Conservation (phyloP, 768 basidiomycete genomes). For the Tulasnella sp. region DNA sequence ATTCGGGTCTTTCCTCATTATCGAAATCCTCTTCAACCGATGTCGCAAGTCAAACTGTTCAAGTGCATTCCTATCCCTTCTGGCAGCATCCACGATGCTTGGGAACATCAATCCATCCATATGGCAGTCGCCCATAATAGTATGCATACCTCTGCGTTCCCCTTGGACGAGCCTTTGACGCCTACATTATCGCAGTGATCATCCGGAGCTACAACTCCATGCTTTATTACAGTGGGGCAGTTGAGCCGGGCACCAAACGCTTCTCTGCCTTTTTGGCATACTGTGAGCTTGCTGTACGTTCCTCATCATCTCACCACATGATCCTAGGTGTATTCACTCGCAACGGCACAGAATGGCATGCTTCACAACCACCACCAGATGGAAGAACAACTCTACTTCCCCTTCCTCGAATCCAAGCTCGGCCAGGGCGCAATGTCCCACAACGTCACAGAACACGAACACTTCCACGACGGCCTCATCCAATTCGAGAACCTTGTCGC, state of each 20-base stretch:
- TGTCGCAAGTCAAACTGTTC: neutral
- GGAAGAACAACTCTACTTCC: constrained; percentile 9
- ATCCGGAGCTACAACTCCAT: constrained; percentile 9
- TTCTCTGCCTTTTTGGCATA: neutral
- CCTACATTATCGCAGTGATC: neutral
- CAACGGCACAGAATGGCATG: neutral
- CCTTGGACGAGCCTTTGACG: neutral
- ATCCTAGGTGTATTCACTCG: neutral
- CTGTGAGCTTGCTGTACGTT: neutral
- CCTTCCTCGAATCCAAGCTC: constrained; percentile 4
- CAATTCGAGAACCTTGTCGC: neutral
- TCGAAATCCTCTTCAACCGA: no score
- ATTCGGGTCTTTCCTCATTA: no score
- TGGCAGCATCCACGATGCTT: neutral
- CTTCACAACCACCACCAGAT: constrained; percentile 4
- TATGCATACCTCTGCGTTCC: neutral
- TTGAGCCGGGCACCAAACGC: neutral
- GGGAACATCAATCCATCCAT: constrained; percentile 1
- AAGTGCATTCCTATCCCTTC: constrained; percentile 1
- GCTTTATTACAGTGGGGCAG: neutral
- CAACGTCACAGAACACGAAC: constrained; percentile 4
- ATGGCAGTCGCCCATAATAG: constrained; percentile 13
- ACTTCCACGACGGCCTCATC: neutral
- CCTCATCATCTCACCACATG: neutral
- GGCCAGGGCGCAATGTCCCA: neutral